phyloP scores from a whole-genome alignment of 495 filamentous ascomycete species.

The Penicillium bialowiezense region DNA sequence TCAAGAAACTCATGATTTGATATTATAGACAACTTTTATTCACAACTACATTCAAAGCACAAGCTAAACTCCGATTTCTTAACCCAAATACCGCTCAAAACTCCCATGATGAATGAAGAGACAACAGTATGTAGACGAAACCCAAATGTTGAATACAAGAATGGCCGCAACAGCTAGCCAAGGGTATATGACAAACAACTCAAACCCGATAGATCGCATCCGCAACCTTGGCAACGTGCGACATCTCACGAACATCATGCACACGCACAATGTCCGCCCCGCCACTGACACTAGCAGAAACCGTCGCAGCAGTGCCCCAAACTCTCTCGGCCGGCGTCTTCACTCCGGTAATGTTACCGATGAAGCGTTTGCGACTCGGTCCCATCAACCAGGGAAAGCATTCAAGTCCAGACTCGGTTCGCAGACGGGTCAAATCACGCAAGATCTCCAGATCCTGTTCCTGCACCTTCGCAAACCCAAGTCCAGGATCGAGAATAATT shows the following conservation, averaged over 20 bases:
- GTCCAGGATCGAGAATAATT: slow-evolving; percentile 89
- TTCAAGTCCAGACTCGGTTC: slow-evolving; percentile 59
- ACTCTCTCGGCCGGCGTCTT: slow-evolving; percentile 60
- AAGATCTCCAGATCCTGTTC: slow-evolving; percentile 80
- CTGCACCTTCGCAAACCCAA: slow-evolving; percentile 87
- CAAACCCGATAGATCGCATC: slow-evolving; percentile 77
- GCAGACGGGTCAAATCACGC: slow-evolving; percentile 59
- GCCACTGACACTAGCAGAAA: slow-evolving; percentile 82
- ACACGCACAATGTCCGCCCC: slow-evolving; percentile 94
- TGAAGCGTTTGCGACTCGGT: slow-evolving; percentile 84
- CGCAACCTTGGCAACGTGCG: slow-evolving; percentile 78
- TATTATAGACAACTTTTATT: neutral
- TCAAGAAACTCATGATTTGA: slow-evolving; percentile 19
- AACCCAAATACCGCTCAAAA: slow-evolving; percentile 4
- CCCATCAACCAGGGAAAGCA: slow-evolving; percentile 88
- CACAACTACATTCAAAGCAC: neutral
- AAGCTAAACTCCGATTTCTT: neutral
- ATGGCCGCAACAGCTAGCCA: neutral
- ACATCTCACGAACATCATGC: slow-evolving; percentile 92
- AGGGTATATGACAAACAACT: slow-evolving; percentile 3
- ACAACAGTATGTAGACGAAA: slow-evolving; percentile 4
- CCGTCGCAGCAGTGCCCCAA: slow-evolving; percentile 87
- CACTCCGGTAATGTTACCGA: slow-evolving; percentile 79
- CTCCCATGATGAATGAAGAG: slow-evolving; percentile 31
- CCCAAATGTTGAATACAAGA: slow-evolving; percentile 31